Base-by-base conservation (phyloP, 2,329 filamentous ascomycete genomes). In the Ascochyta clinopodiicola region DNA sequence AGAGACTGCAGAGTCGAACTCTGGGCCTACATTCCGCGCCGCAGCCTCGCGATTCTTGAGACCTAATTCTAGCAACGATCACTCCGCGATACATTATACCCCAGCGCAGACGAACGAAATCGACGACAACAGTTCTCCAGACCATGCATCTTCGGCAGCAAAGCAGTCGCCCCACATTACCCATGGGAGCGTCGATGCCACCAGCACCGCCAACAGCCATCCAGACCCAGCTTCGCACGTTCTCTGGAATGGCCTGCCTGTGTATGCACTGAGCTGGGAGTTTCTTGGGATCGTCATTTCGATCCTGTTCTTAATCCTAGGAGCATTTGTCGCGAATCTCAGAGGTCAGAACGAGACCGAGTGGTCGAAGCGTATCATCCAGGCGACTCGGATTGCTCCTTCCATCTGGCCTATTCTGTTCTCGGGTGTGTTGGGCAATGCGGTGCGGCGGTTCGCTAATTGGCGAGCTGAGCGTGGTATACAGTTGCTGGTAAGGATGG, bases 341-440 rank as follows among this genome's bases (percentile, higher is more conserved):
- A 44, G 43, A 31, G 38, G 29, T 17, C n/a, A 48, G 22, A 36
- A 37, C 21, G 44, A 54, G 22, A 39, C 22, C 13, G 17, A 31
- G 2, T 54, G 44, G 51, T 49, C 44, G 19, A 42, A 40, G 15
- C 36, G 37, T 6, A 54, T 57, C 5, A 19, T 60, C 17, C 36
- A 43, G 31, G 49, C 57, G 12, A 60, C 53, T 9, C 32, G 38
- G 9, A 39, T 60, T 17, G 53, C 44, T 13, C 53, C 57, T 15
- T 54, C 53, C 1, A 19, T 60, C 13, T 57, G 57, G 53, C 57
- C 49, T 2, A 57, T 60, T 12, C 9, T 57, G 12, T 60, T 60
- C 9, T 60, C 57, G 9, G 45, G 49, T 8, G 36, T 60, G 6
- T 15, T 57, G 21, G 57, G 53, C 12, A 60, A 46, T 31, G 53